These are phyloP conservation scores for Udeniomyces megalosporus DNA, from an alignment of 768 basidiomycete species.

Conservation along the genomic window DNA sequence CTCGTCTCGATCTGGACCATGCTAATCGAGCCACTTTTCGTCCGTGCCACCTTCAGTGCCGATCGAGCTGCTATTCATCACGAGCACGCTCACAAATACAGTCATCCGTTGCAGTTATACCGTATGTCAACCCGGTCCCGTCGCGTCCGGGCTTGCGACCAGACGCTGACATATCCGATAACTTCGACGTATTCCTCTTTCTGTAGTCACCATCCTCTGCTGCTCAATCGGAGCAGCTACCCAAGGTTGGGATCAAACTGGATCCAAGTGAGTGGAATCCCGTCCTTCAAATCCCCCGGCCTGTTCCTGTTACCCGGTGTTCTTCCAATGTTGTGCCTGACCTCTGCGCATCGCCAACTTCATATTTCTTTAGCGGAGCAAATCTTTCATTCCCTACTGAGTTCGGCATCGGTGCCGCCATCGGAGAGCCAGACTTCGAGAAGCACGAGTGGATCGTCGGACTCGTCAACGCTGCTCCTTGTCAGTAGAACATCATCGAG, in stretches of 20 bases:
- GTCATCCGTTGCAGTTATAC: too few species aligned
- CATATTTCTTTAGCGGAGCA: not conserved
- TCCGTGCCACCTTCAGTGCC: too few species aligned
- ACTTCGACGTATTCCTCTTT: too few species aligned
- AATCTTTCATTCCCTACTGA: slow-evolving; percentile 39
- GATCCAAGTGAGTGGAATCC: slow-evolving; percentile 32
- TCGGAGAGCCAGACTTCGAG: slow-evolving; percentile 24
- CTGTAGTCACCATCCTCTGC: slow-evolving; percentile 3
- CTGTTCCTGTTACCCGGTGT: too few species aligned
- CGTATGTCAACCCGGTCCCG: too few species aligned
- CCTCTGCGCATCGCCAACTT: not conserved
- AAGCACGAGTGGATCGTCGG: slow-evolving; percentile 60
- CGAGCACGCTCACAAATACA: slow-evolving; percentile 7
- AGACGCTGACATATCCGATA: too few species aligned
- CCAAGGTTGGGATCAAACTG: slow-evolving; percentile 47
- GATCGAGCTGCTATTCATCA: too few species aligned
- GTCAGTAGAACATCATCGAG: too few species aligned
- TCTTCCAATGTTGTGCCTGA: not conserved
- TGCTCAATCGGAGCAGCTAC: slow-evolving; percentile 8
- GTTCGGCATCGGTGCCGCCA: slow-evolving; percentile 35
- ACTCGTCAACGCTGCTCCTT: not conserved
- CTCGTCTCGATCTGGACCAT: too few species aligned
- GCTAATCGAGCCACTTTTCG: too few species aligned
- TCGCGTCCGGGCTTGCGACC: too few species aligned
- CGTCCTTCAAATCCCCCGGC: not conserved